Percentiles rank a stretch among this genome's conserved stretches.
Conservation (phyloP, 2,329 filamentous ascomycete species). For the Colletotrichum zoysiae region DNA sequence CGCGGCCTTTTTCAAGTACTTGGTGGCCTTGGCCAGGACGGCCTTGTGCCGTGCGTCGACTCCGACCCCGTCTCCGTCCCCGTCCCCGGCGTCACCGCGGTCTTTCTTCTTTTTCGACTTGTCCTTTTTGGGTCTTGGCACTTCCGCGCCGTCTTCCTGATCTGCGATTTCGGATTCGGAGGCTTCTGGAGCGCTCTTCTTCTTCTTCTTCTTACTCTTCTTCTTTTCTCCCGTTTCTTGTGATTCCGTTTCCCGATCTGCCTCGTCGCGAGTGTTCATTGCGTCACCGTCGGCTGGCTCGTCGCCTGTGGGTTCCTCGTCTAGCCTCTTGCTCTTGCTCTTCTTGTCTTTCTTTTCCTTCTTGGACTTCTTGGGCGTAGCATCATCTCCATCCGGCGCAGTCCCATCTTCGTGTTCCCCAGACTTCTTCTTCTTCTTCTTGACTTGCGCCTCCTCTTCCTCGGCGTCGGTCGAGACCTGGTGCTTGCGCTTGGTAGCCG, state of each 20-base stretch:
- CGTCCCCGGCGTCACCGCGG: slow-evolving; percentile 34
- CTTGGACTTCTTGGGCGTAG: slow-evolving; percentile 41
- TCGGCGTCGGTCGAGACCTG: slow-evolving; percentile 48
- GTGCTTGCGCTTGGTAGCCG: slow-evolving; percentile 52
- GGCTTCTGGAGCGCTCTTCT: slow-evolving; percentile 31
- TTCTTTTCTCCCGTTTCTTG: slow-evolving; percentile 44
- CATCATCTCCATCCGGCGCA: slow-evolving; percentile 44
- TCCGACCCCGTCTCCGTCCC: slow-evolving; percentile 44
- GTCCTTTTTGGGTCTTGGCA: slow-evolving; percentile 43
- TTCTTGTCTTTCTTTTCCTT: slow-evolving; percentile 55
- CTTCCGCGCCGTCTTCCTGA: background rate
- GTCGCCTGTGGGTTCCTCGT: background rate
- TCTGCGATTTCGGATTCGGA: background rate
- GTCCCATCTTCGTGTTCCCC: slow-evolving; percentile 45
- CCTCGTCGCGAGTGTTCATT: slow-evolving; percentile 40
- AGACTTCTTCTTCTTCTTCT: slow-evolving; percentile 47
- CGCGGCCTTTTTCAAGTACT: slow-evolving; percentile 64
- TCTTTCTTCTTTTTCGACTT: slow-evolving; percentile 44
- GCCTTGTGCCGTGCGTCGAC: slow-evolving; percentile 59
- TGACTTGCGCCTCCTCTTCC: slow-evolving; percentile 46
- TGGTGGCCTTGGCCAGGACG: slow-evolving; percentile 68
- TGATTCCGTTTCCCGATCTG: slow-evolving; percentile 41
- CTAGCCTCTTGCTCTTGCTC: slow-evolving; percentile 51
- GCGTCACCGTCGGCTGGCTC: background rate
- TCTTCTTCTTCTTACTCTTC: slow-evolving; percentile 42